phyloP scores from a whole-genome alignment of 2,329 filamentous ascomycete species.

The Arthrobotrys megalospora region DNA sequence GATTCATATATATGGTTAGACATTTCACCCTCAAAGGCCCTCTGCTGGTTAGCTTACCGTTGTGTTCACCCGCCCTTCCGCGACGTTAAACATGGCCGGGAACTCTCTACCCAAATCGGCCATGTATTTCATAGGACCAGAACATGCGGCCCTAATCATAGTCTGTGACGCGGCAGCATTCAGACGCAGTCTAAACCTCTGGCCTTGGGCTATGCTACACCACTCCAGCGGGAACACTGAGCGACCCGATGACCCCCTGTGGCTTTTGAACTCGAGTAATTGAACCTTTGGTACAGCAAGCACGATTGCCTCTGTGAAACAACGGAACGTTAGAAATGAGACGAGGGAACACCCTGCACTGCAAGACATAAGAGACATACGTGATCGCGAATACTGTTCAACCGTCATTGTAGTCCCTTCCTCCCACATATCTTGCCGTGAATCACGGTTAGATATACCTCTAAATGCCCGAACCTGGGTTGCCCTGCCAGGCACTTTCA shows the following conservation, averaged over 20 bases:
- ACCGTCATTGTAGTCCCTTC: background rate
- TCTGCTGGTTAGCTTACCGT: slow-evolving; percentile 23
- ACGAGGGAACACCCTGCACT: no score
- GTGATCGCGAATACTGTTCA: background rate
- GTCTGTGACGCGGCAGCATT: background rate
- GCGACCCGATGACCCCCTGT: background rate
- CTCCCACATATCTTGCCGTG: background rate
- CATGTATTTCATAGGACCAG: slow-evolving; percentile 11
- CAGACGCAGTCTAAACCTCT: slow-evolving; percentile 25
- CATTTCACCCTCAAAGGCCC: background rate
- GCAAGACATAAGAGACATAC: background rate
- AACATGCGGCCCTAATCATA: slow-evolving; percentile 28
- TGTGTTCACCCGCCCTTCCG: background rate
- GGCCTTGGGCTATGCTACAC: slow-evolving; percentile 30
- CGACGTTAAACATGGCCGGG: background rate
- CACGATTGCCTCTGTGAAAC: background rate
- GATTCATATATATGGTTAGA: slow-evolving; percentile 13
- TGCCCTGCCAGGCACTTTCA: background rate
- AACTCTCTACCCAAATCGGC: background rate
- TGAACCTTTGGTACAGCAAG: slow-evolving; percentile 5
- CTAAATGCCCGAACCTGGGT: background rate
- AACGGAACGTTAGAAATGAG: background rate
- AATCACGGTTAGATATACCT: background rate
- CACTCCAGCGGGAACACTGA: slow-evolving; percentile 27
- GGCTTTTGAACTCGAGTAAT: background rate